Conservation (phyloP, 108 stramenopile species). For the Cyclostephanos tholiformis region DNA sequence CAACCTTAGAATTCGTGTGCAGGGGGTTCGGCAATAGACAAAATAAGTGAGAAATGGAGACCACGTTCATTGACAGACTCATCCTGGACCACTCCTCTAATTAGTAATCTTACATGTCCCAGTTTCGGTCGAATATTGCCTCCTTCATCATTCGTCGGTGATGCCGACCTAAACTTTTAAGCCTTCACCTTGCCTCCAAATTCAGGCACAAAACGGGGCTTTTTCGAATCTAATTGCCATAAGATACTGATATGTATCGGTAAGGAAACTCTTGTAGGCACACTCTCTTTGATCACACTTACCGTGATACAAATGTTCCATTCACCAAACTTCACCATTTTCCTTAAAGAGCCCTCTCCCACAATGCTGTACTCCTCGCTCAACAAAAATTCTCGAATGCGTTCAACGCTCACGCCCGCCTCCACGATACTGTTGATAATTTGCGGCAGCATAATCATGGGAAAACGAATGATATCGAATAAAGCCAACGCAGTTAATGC, state of each 20-base stretch:
- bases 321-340: slow-evolving; percentile 50
- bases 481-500: slow-evolving; percentile 88
- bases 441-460: slow-evolving; percentile 91
- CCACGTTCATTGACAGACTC: not conserved
- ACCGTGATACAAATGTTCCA: slow-evolving; percentile 66
- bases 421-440: slow-evolving; percentile 95
- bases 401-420: slow-evolving; percentile 80
- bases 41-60: too few relatives aligned
- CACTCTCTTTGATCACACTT: not conserved
- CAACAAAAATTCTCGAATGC: slow-evolving; percentile 80
- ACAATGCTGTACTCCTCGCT: slow-evolving; percentile 65
- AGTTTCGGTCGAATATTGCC: slow-evolving; percentile 25
- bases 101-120: slow-evolving; percentile 46
- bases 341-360: slow-evolving; percentile 47
- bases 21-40: too few relatives aligned
- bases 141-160: slow-evolving; percentile 36
- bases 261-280: too few relatives aligned
- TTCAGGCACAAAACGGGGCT: slow-evolving; percentile 27
- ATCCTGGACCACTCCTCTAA: not conserved
- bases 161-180: slow-evolving; percentile 31
- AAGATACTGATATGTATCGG: too few relatives aligned
- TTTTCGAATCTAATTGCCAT: slow-evolving; percentile 32
- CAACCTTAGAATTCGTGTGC: slow-evolving; percentile 1
- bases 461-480: slow-evolving; percentile 94
- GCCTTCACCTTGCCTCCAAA: slow-evolving; percentile 6